Conservation (phyloP, 2,329 filamentous ascomycete genomes). For the Sphaerulina musiva region DNA sequence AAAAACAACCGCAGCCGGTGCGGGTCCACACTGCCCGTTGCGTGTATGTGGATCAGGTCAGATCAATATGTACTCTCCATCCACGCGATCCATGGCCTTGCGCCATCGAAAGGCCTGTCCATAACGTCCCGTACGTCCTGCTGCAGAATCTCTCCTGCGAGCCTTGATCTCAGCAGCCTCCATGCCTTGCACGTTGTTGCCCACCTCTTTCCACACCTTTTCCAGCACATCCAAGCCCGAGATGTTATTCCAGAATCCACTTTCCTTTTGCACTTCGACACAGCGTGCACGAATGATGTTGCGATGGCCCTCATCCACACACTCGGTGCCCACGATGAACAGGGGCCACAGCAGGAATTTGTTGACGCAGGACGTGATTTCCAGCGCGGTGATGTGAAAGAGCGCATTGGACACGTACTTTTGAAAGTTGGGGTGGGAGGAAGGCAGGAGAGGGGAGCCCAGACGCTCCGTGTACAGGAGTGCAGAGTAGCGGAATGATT, state of each 20-base stretch:
- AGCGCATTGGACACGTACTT: slow-evolving; percentile 75
- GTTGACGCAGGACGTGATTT: slow-evolving; percentile 64
- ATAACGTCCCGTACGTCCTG: slow-evolving; percentile 22
- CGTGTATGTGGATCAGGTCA: slow-evolving; percentile 25
- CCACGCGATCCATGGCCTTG: slow-evolving; percentile 45
- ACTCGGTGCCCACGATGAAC: slow-evolving; percentile 85
- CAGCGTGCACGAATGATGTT: slow-evolving; percentile 73
- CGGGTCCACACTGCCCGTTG: neutral
- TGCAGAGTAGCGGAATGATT: slow-evolving; percentile 83
- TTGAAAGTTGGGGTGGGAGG: slow-evolving; percentile 71
- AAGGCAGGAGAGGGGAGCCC: slow-evolving; percentile 66
- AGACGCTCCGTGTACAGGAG: slow-evolving; percentile 85
- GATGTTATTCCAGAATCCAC: slow-evolving; percentile 89
- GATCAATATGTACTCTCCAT: slow-evolving; percentile 49
- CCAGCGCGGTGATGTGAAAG: slow-evolving; percentile 73
- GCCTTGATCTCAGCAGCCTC: slow-evolving; percentile 27
- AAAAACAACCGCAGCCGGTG: neutral
- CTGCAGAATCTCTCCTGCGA: slow-evolving; percentile 26
- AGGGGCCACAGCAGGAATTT: slow-evolving; percentile 92
- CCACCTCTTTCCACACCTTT: slow-evolving; percentile 60
- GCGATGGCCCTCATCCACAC: slow-evolving; percentile 72
- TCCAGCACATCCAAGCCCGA: slow-evolving; percentile 80
- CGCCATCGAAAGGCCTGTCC: slow-evolving; percentile 45
- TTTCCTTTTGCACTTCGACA: slow-evolving; percentile 77
- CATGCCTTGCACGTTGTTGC: slow-evolving; percentile 20